These are phyloP conservation scores for Theileria parva DNA, from an alignment of 169 alveolate genomes.

Conservation along the genomic window DNA sequence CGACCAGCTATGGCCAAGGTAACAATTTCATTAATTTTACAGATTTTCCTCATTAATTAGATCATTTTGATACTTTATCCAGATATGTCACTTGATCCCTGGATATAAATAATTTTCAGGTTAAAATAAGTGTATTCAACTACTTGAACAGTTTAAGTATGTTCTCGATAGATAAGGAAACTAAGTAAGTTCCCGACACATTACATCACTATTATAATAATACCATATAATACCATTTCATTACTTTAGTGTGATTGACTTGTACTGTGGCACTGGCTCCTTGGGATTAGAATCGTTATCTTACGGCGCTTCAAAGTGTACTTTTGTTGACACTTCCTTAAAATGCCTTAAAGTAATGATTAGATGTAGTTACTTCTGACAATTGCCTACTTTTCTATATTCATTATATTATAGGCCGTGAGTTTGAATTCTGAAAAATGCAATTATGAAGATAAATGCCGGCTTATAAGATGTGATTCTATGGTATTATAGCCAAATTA, in stretches of 20 bases:
- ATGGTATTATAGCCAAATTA: slow-evolving; percentile 50
- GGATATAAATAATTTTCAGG: neutral
- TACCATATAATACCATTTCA: neutral
- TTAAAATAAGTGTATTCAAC: slow-evolving; percentile 13
- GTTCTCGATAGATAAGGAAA: neutral
- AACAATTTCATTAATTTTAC: neutral
- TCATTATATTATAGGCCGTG: slow-evolving; percentile 41
- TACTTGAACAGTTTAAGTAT: neutral
- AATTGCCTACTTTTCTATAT: neutral
- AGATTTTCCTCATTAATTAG: neutral
- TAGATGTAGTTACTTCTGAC: neutral
- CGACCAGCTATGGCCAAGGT: slow-evolving; percentile 78
- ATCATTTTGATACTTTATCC: neutral
- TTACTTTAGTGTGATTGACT: slow-evolving; percentile 69
- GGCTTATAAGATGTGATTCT: slow-evolving; percentile 77
- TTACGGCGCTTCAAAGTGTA: slow-evolving; percentile 69
- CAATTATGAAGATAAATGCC: slow-evolving; percentile 54
- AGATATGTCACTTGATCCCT: neutral
- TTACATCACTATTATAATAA: neutral
- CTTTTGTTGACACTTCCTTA: slow-evolving; percentile 77
- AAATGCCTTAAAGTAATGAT: slow-evolving; percentile 69
- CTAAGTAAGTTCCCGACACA: neutral
- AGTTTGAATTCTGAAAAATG: slow-evolving; percentile 59
- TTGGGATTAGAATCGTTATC: slow-evolving; percentile 81
- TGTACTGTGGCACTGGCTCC: slow-evolving; percentile 82